Conservation (phyloP, 305 asterid genomes). For the Fraxinus latifolia region DNA sequence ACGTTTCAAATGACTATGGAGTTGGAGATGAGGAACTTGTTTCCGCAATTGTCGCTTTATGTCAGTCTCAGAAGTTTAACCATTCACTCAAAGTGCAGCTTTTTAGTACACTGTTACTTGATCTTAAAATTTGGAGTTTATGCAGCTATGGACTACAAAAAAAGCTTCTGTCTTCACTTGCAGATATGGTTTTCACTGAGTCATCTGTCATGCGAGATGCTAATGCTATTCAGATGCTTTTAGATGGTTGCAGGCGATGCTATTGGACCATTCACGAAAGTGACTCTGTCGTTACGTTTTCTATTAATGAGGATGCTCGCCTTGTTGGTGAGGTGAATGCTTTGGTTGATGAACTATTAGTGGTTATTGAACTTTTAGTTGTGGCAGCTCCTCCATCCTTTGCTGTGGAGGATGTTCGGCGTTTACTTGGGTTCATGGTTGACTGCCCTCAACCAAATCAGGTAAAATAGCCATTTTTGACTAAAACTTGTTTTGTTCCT, state of each 20-base stretch:
- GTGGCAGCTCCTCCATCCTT: constrained; percentile 83
- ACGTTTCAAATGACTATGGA: constrained; percentile 57
- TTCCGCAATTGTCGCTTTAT: constrained; percentile 76
- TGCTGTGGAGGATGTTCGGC: constrained; percentile 75
- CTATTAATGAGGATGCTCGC: constrained; percentile 52
- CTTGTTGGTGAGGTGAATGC: constrained; percentile 96
- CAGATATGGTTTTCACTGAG: constrained; percentile 97
- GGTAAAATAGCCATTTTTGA: constrained; percentile 38
- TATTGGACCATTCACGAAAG: constrained; percentile 84
- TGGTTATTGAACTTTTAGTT: constrained; percentile 82
- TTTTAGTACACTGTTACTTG: constrained; percentile 84
- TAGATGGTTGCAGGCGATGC: constrained; percentile 97
- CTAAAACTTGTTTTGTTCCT: constrained; percentile 9
- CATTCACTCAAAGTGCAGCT: constrained; percentile 87
- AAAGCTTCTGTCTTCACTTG: constrained; percentile 91
- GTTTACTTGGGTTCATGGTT: constrained; percentile 94
- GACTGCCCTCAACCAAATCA: constrained; percentile 98
- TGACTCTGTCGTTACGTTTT: constrained; percentile 77
- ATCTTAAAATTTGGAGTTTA: constrained; percentile 89
- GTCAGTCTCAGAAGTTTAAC: constrained; percentile 84
- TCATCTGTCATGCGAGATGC: constrained; percentile 95
- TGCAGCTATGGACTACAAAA: constrained; percentile 98
- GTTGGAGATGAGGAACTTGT: constrained; percentile 87
- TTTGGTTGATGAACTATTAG: constrained; percentile 95
- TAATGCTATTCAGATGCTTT: constrained; percentile 93